Base-by-base conservation (phyloP, 2,329 filamentous ascomycete species). In the Phialophora chinensis region DNA sequence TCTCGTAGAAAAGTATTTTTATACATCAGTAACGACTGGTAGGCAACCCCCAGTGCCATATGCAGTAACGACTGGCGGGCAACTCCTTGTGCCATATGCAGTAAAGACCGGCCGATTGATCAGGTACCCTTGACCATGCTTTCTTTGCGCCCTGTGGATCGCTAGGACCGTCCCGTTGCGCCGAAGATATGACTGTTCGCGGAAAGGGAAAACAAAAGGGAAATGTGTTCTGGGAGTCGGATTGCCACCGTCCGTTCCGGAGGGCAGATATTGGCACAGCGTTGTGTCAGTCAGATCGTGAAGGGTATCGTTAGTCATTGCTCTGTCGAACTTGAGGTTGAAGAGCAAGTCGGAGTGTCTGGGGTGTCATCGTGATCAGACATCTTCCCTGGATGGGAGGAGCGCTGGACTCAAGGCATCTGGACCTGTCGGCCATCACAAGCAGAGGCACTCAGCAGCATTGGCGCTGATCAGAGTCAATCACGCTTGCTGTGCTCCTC, bases 401-500 rank as follows among this genome's bases (percentile, higher is more conserved):
- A 44, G 7, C 4, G 38, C 17, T 2, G 17, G n/a, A 8, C 38
- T 20, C 38, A n/a, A n/a, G 38, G 14, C 17, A 44, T 44, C 38
- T 44, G 17, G 3, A 10, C 12, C 6, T 44, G 17, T 44, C 17
- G 5, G 38, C 38, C 38, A 8, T 35, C 33, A 4, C 33, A 20
- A 44, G 38, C 6, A 44, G 12, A 29, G 7, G 49, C 17, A 27
- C n/a, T 23, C n/a, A 20, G 4, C 52, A 14, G 14, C 31, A 38
- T 11, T 53, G 31, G 23, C 7, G 38, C 35, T 27, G 17, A 29
- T 25, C 12, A 14, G 20, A n/a, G 17, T 68, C 63, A 66, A 14
- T 68, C 68, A 5, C 54, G 62, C 44, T 64, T 69, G 42, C 56
- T 50, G 35, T 71, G 68, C 42, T 71, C 66, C 20, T 81, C 78